A percentile compares a stretch with the other conserved stretches of the same genome.
These are phyloP conservation scores for Termitomyces sp. DNA, from an alignment of 768 basidiomycete species.

Conservation along the genomic window DNA sequence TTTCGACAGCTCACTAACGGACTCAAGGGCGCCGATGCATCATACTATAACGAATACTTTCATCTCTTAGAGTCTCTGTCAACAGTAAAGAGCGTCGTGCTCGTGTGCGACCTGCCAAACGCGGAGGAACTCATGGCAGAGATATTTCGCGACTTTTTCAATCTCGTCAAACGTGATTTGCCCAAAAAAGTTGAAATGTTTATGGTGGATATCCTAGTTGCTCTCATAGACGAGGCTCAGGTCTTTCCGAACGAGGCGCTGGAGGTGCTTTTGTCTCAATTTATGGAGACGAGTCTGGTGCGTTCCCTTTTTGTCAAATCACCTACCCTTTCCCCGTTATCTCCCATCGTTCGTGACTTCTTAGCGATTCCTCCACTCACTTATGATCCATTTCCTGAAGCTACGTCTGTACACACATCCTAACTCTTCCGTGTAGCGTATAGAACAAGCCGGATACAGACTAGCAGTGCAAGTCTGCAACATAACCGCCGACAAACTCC, in stretches of 20 bases:
- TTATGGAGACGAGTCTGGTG: conserved; percentile 73
- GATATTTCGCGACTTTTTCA: conserved; percentile 81
- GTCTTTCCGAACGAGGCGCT: conserved; percentile 74
- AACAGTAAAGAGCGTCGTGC: conserved; percentile 90
- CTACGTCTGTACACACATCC: neutral
- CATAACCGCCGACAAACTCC: conserved; percentile 76
- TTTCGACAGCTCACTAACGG: conserved; percentile 75
- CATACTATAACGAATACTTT: conserved; percentile 91
- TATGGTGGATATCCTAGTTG: conserved; percentile 85
- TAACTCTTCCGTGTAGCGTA: conserved; percentile 33
- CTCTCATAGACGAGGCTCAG: conserved; percentile 82
- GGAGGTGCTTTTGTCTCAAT: conserved; percentile 80
- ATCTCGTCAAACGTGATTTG: conserved; percentile 64
- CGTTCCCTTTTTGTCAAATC: conserved; percentile 20
- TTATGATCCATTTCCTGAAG: neutral
- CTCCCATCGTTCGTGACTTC: neutral
- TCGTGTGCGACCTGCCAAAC: conserved; percentile 87
- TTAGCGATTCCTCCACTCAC: neutral
- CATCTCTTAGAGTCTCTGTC: conserved; percentile 92
- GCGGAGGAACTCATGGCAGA: conserved; percentile 81
- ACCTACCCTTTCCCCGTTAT: neutral
- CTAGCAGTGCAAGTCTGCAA: conserved; percentile 87
- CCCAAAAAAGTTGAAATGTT: conserved; percentile 80
- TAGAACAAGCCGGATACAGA: conserved; percentile 73
- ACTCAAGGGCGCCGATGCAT: conserved; percentile 69